Conservation (phyloP, 441 rosid species). For the Arabidopsis hybrid region DNA sequence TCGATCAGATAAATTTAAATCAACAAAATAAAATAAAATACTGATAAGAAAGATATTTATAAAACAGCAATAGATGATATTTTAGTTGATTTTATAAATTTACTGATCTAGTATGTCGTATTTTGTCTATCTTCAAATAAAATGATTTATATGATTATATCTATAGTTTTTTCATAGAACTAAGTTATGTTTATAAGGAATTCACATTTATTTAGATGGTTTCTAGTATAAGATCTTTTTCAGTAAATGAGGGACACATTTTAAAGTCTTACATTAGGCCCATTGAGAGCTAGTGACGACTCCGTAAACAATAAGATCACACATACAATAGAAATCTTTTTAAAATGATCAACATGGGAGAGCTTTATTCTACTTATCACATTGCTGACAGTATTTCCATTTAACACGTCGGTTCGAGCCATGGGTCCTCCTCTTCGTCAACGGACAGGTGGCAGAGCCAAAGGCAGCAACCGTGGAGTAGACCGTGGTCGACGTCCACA, state of each 20-base stretch:
- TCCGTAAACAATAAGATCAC: neutral
- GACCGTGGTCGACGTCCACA: neutral
- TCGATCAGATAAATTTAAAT: neutral
- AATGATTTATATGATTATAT: too few species aligned
- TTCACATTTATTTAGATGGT: neutral
- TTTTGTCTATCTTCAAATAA: too few species aligned
- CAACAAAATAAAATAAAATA: too few species aligned
- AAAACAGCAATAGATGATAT: too few species aligned
- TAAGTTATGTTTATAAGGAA: neutral
- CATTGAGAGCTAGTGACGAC: neutral
- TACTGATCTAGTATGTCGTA: too few species aligned
- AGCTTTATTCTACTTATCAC: neutral
- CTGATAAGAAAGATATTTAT: too few species aligned
- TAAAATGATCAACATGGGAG: neutral
- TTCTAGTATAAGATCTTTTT: neutral
- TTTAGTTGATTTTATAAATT: too few species aligned
- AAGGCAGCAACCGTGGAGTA: neutral
- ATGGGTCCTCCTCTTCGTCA: neutral
- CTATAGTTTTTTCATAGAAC: too few species aligned
- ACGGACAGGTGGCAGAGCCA: neutral
- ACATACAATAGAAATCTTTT: neutral
- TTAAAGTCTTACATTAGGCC: neutral
- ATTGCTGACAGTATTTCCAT: neutral
- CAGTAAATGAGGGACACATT: neutral
- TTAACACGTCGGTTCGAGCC: neutral